These are phyloP conservation scores for Thelonectria blattea DNA, from an alignment of 2,329 filamentous ascomycete genomes.

Conservation along the genomic window DNA sequence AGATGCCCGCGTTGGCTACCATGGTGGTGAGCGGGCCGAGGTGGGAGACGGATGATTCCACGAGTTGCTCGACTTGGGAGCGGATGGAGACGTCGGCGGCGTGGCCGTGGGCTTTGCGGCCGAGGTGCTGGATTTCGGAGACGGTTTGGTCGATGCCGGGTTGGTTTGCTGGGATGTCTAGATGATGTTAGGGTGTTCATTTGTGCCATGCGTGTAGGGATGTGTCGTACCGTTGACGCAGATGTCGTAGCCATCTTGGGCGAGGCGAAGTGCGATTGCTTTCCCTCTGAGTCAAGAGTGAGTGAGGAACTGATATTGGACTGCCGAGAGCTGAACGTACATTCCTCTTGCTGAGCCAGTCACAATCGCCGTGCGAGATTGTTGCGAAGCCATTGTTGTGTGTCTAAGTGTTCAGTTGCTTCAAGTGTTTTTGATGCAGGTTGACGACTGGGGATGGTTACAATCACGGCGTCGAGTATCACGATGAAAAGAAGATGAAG, in stretches of 20 bases:
- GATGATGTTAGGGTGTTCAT: background rate
- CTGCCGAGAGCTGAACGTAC: background rate
- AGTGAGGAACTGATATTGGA: background rate
- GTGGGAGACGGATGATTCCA: constrained; percentile 56
- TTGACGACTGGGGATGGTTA: background rate
- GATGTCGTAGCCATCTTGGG: constrained; percentile 69
- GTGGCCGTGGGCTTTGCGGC: constrained; percentile 59
- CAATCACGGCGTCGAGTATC: background rate
- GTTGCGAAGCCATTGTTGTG: background rate
- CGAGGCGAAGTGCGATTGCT: constrained; percentile 67
- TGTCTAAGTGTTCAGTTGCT: too few relatives aligned
- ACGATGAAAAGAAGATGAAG: background rate
- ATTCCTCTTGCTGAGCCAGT: constrained; percentile 19
- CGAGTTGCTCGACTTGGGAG: constrained; percentile 56
- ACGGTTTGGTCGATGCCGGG: constrained; percentile 58
- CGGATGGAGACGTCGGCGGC: constrained; percentile 67
- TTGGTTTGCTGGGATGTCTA: constrained; percentile 16
- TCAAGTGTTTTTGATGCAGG: background rate
- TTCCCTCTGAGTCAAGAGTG: constrained; percentile 54
- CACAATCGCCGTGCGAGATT: constrained; percentile 13
- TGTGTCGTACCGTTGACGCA: constrained; percentile 50
- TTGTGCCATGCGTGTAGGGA: background rate
- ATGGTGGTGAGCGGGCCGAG: constrained; percentile 57
- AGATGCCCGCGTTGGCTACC: constrained; percentile 68
- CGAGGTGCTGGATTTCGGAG: constrained; percentile 58